Percentiles rank a stretch among this genome's conserved stretches.
phyloP scores from a whole-genome alignment of 768 basidiomycete genomes.

The Pleurotus djamor region DNA sequence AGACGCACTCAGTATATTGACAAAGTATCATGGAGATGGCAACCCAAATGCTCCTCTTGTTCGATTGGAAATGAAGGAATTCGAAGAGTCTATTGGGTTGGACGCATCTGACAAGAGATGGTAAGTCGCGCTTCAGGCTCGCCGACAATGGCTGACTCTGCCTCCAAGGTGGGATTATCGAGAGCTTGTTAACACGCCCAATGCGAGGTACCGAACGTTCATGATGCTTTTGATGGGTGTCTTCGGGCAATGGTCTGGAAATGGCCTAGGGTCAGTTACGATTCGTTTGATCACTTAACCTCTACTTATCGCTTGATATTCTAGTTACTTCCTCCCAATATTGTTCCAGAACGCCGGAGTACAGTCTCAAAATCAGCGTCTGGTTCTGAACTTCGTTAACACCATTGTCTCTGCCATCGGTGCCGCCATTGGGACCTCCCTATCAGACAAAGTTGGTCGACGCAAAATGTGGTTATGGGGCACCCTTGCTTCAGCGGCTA shows the following conservation, averaged over 20 bases:
- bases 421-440: conserved; percentile 35
- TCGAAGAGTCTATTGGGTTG: conserved; percentile 44
- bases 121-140: conserved; percentile 24
- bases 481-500: conserved; percentile 33
- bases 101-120: conserved; percentile 58
- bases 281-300: neutral
- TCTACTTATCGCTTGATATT: neutral
- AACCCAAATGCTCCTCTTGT: conserved; percentile 49
- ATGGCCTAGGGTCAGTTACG: conserved; percentile 41
- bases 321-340: conserved; percentile 41
- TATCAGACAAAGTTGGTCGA: conserved; percentile 42
- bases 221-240: conserved; percentile 54
- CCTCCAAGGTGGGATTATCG: conserved; percentile 45
- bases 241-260: conserved; percentile 58
- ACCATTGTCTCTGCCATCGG: conserved; percentile 37
- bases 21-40: conserved; percentile 52
- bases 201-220: conserved; percentile 41
- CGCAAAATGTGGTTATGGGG: conserved; percentile 49
- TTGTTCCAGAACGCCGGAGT: conserved; percentile 37
- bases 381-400: conserved; percentile 41
- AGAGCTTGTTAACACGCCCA: conserved; percentile 43
- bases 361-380: conserved; percentile 32
- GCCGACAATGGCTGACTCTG: neutral
- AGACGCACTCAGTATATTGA: conserved; percentile 44
- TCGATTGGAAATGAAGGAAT: conserved; percentile 48